Percentiles rank a stretch among this genome's conserved stretches.
phyloP scores from a whole-genome alignment of 2,329 filamentous ascomycete species.

The Penicillium sp. region DNA sequence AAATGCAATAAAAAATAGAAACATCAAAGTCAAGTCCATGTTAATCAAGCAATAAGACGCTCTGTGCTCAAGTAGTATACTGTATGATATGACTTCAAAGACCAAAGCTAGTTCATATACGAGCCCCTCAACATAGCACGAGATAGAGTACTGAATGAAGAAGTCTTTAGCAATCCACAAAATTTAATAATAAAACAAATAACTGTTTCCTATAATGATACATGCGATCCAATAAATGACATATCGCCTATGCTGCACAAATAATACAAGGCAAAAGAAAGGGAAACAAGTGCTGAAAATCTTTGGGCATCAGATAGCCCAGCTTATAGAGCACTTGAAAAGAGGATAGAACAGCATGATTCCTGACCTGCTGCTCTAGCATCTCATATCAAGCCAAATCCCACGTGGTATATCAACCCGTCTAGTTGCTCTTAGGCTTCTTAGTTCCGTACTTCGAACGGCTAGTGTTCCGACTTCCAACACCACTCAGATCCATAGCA shows the following conservation, averaged over 20 bases:
- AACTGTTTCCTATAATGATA: constrained; percentile 17
- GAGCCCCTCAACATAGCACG: neutral
- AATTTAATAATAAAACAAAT: neutral
- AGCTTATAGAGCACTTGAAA: neutral
- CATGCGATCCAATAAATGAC: constrained; percentile 14
- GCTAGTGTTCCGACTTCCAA: constrained; percentile 77
- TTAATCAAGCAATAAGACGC: neutral
- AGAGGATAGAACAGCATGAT: neutral
- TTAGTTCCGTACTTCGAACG: constrained; percentile 98
- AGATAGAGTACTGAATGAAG: neutral
- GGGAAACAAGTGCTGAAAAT: neutral
- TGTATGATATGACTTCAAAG: neutral
- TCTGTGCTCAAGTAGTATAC: neutral
- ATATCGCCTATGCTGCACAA: constrained; percentile 13
- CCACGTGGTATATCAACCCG: neutral
- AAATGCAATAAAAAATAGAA: neutral
- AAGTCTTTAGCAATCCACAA: neutral
- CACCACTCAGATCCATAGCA: constrained; percentile 90
- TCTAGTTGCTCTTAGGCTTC: constrained; percentile 82
- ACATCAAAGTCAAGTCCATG: neutral
- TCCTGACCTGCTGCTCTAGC: neutral
- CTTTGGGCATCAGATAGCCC: too few species aligned
- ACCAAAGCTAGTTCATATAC: neutral
- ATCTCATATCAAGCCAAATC: neutral
- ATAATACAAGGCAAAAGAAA: constrained; percentile 7